Evolutionary conservation across 768 basidiomycete genomes (phyloP), one percentile per base, ranked within the genome.

Genomic region (Cystoderma amianthinum): DNA sequence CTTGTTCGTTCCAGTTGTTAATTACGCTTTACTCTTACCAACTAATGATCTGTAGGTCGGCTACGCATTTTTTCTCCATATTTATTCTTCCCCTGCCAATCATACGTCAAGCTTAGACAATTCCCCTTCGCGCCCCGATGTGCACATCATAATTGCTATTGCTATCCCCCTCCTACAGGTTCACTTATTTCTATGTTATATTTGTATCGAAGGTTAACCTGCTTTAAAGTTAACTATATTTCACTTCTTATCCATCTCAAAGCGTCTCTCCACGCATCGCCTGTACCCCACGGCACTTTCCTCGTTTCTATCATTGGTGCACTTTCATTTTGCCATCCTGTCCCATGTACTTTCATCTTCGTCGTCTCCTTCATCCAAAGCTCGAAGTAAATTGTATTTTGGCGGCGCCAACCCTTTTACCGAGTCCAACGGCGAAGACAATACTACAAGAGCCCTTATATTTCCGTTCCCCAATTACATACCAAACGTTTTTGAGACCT

Each of bases 381-480:
- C 36, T 48, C 23, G 7, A 6, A n/a, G 34, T 16, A n/a, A 36
- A 36, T 16, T 36, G 9, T n/a, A 36, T n/a, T 19, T 36, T 16
- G 16, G 9, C 6, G 9, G 9, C 7, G 9, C 9, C 16, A 7
- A 32, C 7, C 7, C 25, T 5, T 28, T 5, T 42, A 7, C 5
- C 18, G 4, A 15, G 11, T 17, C 19, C 5, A 13, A 19, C 35
- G 16, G 4, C 15, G 12, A 35, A 42, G 40, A 22, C 13, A 21
- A 22, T 36, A 32, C 6, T 21, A 34, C 13, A 9, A 21, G 24
- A 30, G 44, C 12, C 32, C 49, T n/a, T 57, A 46, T 10, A n/a
- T 85, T 86, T 51, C 85, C 86, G 1, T 66, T 86, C 10, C 71
- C 87, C 42, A 85, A 82, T 53, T 84, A 83, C 46, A 69, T 87